Evolutionary conservation across 108 stramenopile species (phyloP), one percentile per base, ranked within the genome.

Genomic region (Cyclostephanos invisitatus): DNA sequence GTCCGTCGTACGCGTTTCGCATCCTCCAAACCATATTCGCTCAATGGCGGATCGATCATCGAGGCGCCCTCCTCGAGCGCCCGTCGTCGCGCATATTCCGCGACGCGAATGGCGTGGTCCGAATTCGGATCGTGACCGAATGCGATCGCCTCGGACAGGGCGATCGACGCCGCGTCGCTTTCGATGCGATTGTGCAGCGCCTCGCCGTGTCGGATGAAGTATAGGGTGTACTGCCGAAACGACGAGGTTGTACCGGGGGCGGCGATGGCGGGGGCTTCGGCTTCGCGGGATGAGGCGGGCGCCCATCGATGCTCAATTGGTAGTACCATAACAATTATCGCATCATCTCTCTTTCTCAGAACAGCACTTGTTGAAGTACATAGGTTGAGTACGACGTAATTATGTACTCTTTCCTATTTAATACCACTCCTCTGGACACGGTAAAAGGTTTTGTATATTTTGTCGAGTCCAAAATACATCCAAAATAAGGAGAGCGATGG

Each of bases 11-110:
- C 72, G 44, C 70, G 40, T 22, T 55, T 25, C 11, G 85, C 86
- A 56, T 89, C 72, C 40, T 82, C 53, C 42, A 61, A 46, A 1
- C 89, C 89, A 11, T 21, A 40, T 14, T 84, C 80, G 18, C 85
- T 78, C 3, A 89, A 54, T 3, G 83, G 75, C 11, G 85, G 81
- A 71, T 89, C 86, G 14, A 72, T 69, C n/a, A 89, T 67, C 11
- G 62, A n/a, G 3, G 37, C 56, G 44, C 2, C 15, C 64, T 81
- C 77, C 5, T 74, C 40, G 47, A 89, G 60, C 1, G 86, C 62
- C 6, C 59, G 46, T 68, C 77, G 61, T 22, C 89, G 74, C 29
- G 84, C 86, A 32, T 68, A 46, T 66, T 85, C 86, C 70, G 84
- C 32, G 6, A 12, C 47, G 5, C 32, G 37, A 49, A 47, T 27